Percentiles rank a stretch among this genome's conserved stretches.
These are phyloP conservation scores for Sisymbrium irio DNA, from an alignment of 345 rosid genomes.

Conservation along the genomic window DNA sequence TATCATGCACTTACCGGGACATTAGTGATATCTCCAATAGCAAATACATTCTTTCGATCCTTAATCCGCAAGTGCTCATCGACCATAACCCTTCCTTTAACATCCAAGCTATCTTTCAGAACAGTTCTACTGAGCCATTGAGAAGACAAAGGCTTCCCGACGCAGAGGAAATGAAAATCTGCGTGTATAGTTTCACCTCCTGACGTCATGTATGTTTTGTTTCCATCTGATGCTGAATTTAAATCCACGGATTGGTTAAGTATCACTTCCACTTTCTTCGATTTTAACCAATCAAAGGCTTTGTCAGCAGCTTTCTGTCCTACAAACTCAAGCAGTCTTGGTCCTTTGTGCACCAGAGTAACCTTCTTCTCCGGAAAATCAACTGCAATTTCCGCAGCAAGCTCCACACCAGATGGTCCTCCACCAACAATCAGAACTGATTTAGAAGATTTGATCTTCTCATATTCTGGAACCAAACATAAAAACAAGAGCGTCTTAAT, in stretches of 20 bases:
- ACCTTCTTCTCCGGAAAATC: constrained; percentile 80
- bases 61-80: constrained; percentile 63
- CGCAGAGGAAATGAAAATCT: constrained; percentile 74
- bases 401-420: constrained; percentile 92
- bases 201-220: constrained; percentile 47
- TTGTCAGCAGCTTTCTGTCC: constrained; percentile 69
- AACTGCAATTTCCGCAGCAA: constrained; percentile 80
- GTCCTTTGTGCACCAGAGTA: constrained; percentile 73
- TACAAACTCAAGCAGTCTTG: constrained; percentile 75
- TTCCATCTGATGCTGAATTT: constrained; percentile 43
- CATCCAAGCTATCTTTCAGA: constrained; percentile 55
- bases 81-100: constrained; percentile 62
- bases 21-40: constrained; percentile 76
- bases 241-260: constrained; percentile 66
- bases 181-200: constrained; percentile 63
- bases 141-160: constrained; percentile 60
- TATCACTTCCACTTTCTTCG: constrained; percentile 69
- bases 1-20: constrained; percentile 47
- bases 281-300: constrained; percentile 60
- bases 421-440: constrained; percentile 88
- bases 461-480: constrained; percentile 44
- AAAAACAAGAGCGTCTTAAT: neutral
- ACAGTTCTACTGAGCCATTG: constrained; percentile 62
- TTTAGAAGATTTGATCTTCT: constrained; percentile 66
- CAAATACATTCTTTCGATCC: constrained; percentile 53